Evolutionary conservation across 495 filamentous ascomycete genomes (phyloP).

Genomic region (Hypoxylon intermedium): DNA sequence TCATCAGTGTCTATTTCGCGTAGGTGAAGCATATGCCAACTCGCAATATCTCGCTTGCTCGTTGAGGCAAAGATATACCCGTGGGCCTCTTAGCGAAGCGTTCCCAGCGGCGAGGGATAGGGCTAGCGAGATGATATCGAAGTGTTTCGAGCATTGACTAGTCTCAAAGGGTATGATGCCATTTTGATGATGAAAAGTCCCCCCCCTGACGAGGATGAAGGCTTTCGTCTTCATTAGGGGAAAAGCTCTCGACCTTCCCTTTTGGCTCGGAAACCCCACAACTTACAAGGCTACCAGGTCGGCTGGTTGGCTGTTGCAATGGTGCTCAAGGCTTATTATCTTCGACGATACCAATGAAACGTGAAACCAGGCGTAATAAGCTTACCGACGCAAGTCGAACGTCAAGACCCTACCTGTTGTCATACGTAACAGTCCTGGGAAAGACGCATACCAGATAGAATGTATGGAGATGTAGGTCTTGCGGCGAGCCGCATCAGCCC

Average conservation of each 20-base stretch:
- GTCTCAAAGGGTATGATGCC: slow-evolving; percentile 19
- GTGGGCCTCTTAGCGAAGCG: slow-evolving; percentile 1
- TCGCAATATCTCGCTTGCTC: slow-evolving; percentile 12
- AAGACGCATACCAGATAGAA: slow-evolving; percentile 11
- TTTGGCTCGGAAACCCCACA: slow-evolving; percentile 37
- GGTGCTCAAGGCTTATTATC: slow-evolving; percentile 18
- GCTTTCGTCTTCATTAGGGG: slow-evolving; percentile 18
- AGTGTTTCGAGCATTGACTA: slow-evolving; percentile 8
- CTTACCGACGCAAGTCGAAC: slow-evolving; percentile 11
- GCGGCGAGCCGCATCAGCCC: slow-evolving; percentile 15
- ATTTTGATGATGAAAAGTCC: slow-evolving; percentile 24
- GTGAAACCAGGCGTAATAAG: slow-evolving; percentile 13
- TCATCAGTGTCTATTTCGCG: slow-evolving; percentile 2
- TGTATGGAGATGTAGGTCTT: slow-evolving; percentile 3
- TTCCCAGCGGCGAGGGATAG: slow-evolving; percentile 3
- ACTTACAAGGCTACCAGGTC: slow-evolving; percentile 25
- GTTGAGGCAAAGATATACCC: neutral
- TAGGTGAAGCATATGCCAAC: slow-evolving; percentile 8
- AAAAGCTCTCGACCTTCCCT: slow-evolving; percentile 35
- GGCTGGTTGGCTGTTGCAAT: slow-evolving; percentile 17
- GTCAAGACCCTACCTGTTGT: slow-evolving; percentile 14
- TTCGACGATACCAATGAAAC: slow-evolving; percentile 28
- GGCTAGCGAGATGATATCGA: slow-evolving; percentile 11
- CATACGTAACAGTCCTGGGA: slow-evolving; percentile 22
- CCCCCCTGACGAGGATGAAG: slow-evolving; percentile 8